phyloP scores from a whole-genome alignment of 1,139 yeast species.

The Entelexis paramagnoliae region DNA sequence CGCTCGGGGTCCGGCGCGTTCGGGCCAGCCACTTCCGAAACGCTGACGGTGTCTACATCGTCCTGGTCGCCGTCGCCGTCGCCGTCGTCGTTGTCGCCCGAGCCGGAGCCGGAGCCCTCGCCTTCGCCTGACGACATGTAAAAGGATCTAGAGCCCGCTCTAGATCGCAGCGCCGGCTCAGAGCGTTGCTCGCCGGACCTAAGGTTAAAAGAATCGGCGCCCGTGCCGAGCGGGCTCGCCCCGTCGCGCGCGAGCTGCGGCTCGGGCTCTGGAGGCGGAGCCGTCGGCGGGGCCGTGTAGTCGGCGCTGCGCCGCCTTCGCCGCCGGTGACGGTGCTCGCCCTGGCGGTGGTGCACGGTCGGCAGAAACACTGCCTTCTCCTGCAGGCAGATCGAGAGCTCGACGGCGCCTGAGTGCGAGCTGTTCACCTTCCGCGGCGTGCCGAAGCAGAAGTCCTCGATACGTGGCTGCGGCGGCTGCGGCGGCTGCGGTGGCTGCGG shows the following conservation, averaged over 20 bases:
- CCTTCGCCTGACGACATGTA: background rate
- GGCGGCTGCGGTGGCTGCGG: too few species aligned
- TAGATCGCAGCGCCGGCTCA: background rate
- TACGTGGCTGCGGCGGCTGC: background rate
- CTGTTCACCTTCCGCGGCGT: slow-evolving; percentile 29
- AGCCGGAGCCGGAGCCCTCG: background rate
- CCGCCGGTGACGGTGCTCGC: slow-evolving; percentile 2
- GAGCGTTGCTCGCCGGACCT: background rate
- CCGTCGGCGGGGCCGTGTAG: slow-evolving; percentile 2
- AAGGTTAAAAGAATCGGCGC: too few species aligned
- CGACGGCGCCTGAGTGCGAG: slow-evolving; percentile 31
- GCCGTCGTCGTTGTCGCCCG: too few species aligned
- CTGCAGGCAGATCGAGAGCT: slow-evolving; percentile 30
- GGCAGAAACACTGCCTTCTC: slow-evolving; percentile 31
- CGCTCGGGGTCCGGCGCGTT: slow-evolving; percentile 1
- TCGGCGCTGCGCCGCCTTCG: background rate
- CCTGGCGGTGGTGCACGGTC: slow-evolving; percentile 8
- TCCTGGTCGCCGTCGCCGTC: background rate
- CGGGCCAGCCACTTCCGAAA: background rate
- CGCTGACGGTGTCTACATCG: slow-evolving; percentile 1
- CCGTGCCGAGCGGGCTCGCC: too few species aligned
- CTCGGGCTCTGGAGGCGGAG: background rate
- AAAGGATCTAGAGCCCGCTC: background rate
- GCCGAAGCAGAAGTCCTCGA: slow-evolving; percentile 28
- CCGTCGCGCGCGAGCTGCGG: too few species aligned